Base-by-base conservation (phyloP, 2,329 filamentous ascomycete genomes). In the Pezicula radicicola region DNA sequence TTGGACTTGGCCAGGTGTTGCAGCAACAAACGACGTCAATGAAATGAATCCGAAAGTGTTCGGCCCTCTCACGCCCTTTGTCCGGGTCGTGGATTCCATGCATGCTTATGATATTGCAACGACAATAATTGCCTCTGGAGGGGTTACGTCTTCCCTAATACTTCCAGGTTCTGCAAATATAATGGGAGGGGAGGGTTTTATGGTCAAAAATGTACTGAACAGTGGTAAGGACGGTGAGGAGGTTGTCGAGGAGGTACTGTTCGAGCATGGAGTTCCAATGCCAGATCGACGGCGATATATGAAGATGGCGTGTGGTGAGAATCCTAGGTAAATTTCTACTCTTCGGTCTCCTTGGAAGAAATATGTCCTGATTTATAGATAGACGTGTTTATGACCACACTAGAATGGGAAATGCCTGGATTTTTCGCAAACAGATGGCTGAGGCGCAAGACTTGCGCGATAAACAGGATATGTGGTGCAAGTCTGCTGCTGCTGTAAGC, bases 241-340 rank as follows among this genome's bases (percentile, higher is more conserved):
- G 10, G 64, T 73, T 9, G 68, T 74, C 10, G 71, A 72, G 52
- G 72, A 74, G 45, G 57, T 75, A 43, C 58, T 74, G 9, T 61
- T 75, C 13, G 73, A 75, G 60, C 64, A 69, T 49, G 70, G 70
- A 5, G 50, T 74, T 6, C 64, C 67, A 1, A 21, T 54, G 12
- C 51, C 55, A 8, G 61, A 70, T 27, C 65, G 70, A 45, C 55
- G 63, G 42, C 53, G 64, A 28, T 75, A 73, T 55, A 70, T 76
- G 65, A 76, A 76, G 58, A 72, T 75, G 68, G 74, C 73, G 1
- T 72, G 72, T 54, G 74, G 74, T 8, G 74, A 75, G 59, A 76
- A 76, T 53, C 72, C 72, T n/a, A 70, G 25, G 25, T 25, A 25
- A 25, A 25, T 25, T 7, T 25, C 25, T 25, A 7, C 25, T 25